These are phyloP conservation scores for Lenwebbia sp. DNA, from an alignment of 345 rosid genomes.

Conservation along the genomic window DNA sequence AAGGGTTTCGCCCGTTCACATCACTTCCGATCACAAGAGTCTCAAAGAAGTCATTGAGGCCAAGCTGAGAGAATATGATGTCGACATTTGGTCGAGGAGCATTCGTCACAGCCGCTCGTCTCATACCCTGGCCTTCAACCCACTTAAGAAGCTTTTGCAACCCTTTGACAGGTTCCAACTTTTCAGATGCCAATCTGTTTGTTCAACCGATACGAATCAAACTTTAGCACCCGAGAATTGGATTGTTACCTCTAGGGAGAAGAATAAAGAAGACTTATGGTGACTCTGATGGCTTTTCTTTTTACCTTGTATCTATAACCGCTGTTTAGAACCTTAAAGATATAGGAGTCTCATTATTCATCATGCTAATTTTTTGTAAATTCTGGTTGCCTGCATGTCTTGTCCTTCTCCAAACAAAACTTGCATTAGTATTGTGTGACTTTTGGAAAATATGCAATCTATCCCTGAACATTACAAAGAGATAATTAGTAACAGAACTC, in stretches of 20 bases:
- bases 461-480: background rate
- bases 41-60: slow-evolving; percentile 22
- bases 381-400: background rate
- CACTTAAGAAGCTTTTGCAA: slow-evolving; percentile 17
- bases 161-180: slow-evolving; percentile 21
- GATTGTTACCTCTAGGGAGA: background rate
- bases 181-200: slow-evolving; percentile 24
- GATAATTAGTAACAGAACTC: background rate
- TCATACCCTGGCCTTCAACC: slow-evolving; percentile 26
- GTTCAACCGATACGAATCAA: too few species aligned
- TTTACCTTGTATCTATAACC: background rate
- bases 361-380: background rate
- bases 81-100: slow-evolving; percentile 30
- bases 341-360: background rate
- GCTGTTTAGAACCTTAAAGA: background rate
- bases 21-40: slow-evolving; percentile 12
- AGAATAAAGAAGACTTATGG: background rate
- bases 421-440: background rate
- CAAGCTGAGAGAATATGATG: slow-evolving; percentile 13
- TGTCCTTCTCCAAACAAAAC: background rate
- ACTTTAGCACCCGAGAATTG: background rate
- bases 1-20: slow-evolving; percentile 33
- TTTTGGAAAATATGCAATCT: background rate
- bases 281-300: background rate
- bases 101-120: slow-evolving; percentile 33